These are phyloP conservation scores for Phytophthora kernoviae DNA, from an alignment of 352 stramenopile species.

Conservation along the genomic window DNA sequence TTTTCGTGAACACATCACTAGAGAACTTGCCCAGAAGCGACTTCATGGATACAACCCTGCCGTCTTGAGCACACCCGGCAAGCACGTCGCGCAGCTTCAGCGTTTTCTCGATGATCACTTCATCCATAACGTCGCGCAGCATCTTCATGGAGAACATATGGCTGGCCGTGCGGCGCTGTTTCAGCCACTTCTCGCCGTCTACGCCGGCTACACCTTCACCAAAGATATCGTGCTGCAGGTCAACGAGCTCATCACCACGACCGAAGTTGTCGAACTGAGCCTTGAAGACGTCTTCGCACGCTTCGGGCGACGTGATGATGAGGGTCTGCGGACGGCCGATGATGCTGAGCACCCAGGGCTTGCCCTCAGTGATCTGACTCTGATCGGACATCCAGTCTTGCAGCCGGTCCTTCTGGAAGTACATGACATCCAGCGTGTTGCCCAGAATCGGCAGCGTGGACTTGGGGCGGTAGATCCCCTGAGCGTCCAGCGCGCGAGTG, in stretches of 20 bases:
- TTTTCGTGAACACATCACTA: conserved; percentile 76
- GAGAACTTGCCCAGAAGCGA: conserved; percentile 62
- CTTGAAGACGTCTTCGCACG: conserved; percentile 41
- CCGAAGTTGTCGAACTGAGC: conserved; percentile 60
- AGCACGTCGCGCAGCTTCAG: conserved; percentile 39
- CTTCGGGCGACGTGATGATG: conserved; percentile 42
- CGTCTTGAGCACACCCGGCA: conserved; percentile 12
- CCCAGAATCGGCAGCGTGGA: conserved; percentile 46
- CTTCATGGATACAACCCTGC: conserved; percentile 33
- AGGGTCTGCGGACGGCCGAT: conserved; percentile 46
- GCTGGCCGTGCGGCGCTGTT: conserved; percentile 69
- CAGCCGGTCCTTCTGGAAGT: conserved; percentile 44
- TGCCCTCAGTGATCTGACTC: conserved; percentile 37
- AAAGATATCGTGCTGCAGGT: conserved; percentile 48
- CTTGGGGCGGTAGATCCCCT: conserved; percentile 33
- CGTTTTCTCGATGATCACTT: conserved; percentile 44
- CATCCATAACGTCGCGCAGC: conserved; percentile 39
- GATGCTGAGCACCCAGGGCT: conserved; percentile 52
- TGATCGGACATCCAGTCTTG: conserved; percentile 71
- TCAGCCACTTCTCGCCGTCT: conserved; percentile 52
- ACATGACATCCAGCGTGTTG: conserved; percentile 47
- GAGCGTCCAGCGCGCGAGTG: conserved; percentile 30
- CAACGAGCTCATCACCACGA: conserved; percentile 30
- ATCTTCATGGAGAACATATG: conserved; percentile 76
- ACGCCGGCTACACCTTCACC: conserved; percentile 58